Evolutionary conservation across 495 filamentous ascomycete genomes (phyloP).

Genomic region (Delitschia confertaspora): DNA sequence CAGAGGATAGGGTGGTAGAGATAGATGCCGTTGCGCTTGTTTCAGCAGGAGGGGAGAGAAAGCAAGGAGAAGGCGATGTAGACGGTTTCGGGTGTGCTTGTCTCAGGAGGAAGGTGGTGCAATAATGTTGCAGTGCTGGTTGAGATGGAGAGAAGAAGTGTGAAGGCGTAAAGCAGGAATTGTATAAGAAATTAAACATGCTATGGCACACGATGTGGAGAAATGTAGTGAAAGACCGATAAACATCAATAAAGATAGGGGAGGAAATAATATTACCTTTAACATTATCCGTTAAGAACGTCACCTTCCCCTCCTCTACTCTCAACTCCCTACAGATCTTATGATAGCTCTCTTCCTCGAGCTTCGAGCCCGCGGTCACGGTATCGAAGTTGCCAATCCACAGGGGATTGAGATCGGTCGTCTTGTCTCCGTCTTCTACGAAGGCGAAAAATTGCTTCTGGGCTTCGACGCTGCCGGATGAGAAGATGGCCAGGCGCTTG

Average conservation of each 20-base stretch:
- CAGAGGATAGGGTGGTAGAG: too few relatives aligned
- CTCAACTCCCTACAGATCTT: slow-evolving; percentile 45
- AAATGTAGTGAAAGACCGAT: too few relatives aligned
- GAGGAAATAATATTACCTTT: slow-evolving; percentile 33
- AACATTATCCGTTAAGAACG: slow-evolving; percentile 65
- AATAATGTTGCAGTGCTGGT: too few relatives aligned
- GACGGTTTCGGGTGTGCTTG: too few relatives aligned
- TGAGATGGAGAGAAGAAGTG: neutral
- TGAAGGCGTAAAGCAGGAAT: too few relatives aligned
- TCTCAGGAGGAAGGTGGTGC: too few relatives aligned
- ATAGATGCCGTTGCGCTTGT: too few relatives aligned
- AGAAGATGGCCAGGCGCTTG: slow-evolving; percentile 56
- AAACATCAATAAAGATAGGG: neutral
- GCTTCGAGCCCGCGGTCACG: slow-evolving; percentile 62
- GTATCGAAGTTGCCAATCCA: slow-evolving; percentile 59
- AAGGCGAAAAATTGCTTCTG: slow-evolving; percentile 63
- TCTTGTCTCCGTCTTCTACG: slow-evolving; percentile 47
- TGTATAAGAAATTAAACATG: too few relatives aligned
- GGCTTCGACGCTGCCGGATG: slow-evolving; percentile 59
- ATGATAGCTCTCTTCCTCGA: slow-evolving; percentile 50
- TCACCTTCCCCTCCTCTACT: slow-evolving; percentile 37
- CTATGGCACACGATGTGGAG: too few relatives aligned
- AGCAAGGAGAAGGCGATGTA: too few relatives aligned
- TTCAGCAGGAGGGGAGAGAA: too few relatives aligned
- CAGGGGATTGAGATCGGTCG: slow-evolving; percentile 43